phyloP scores from a whole-genome alignment of 108 stramenopile genomes.

The Nitzschia sp. region DNA sequence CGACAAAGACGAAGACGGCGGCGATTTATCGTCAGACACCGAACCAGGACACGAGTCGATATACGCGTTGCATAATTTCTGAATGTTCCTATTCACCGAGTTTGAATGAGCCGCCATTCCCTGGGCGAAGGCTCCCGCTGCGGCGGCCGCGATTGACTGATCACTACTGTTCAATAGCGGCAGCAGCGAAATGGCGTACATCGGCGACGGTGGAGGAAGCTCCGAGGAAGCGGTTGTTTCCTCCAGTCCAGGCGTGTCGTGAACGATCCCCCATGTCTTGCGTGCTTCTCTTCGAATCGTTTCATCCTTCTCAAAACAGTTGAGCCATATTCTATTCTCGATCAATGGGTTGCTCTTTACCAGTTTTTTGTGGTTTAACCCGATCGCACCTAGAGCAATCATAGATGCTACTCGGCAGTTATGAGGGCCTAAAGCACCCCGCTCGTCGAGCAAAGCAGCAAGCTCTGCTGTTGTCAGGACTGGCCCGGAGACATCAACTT shows the following conservation, averaged over 20 bases:
- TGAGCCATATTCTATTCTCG: conserved; percentile 85
- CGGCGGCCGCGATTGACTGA: conserved; percentile 59
- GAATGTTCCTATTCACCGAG: conserved; percentile 60
- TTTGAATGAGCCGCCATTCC: conserved; percentile 68
- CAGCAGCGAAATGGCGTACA: conserved; percentile 82
- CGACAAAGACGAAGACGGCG: neutral
- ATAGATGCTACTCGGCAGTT: conserved; percentile 75
- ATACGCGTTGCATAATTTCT: conserved; percentile 68
- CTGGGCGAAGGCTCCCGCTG: conserved; percentile 64
- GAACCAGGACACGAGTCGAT: conserved; percentile 66
- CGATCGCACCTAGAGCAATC: conserved; percentile 69
- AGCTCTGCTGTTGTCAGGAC: conserved; percentile 67
- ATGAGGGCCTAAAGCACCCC: conserved; percentile 72
- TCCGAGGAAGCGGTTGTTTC: conserved; percentile 5
- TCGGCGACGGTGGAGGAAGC: conserved; percentile 66
- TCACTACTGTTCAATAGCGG: conserved; percentile 68
- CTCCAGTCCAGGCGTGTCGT: conserved; percentile 31
- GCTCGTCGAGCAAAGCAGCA: conserved; percentile 74
- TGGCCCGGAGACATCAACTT: conserved; percentile 26
- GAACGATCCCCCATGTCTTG: conserved; percentile 60
- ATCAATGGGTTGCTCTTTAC: conserved; percentile 79
- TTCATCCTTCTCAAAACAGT: conserved; percentile 73
- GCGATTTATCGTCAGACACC: conserved; percentile 35
- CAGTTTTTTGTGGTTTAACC: conserved; percentile 51
- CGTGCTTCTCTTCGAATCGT: conserved; percentile 62